Evolutionary conservation across 371 early-diverging fungal species (phyloP).

Genomic region (Ecytonucleospora hepatopenaei): DNA sequence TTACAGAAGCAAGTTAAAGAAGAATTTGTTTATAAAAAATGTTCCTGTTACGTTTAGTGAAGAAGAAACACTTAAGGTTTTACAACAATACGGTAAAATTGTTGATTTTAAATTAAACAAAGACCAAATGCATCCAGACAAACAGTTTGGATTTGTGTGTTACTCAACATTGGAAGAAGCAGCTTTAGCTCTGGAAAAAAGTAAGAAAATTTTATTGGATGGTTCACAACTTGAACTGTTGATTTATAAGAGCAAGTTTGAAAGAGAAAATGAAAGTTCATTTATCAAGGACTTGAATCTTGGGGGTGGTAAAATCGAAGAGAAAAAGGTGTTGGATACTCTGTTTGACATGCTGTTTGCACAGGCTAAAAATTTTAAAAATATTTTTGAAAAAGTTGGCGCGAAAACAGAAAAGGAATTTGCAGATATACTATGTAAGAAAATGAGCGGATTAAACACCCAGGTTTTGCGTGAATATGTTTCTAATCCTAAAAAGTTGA

Average conservation of each 20-base stretch:
- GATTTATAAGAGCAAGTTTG: slow-evolving; percentile 51
- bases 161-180: slow-evolving; percentile 52
- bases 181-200: slow-evolving; percentile 48
- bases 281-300: background rate
- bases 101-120: slow-evolving; percentile 32
- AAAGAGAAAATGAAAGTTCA: slow-evolving; percentile 31
- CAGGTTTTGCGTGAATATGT: background rate
- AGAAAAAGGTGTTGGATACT: background rate
- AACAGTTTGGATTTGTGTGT: slow-evolving; percentile 52
- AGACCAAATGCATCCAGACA: slow-evolving; percentile 24
- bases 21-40: slow-evolving; percentile 95
- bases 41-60: slow-evolving; percentile 67
- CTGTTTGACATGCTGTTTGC: background rate
- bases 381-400: slow-evolving; percentile 42
- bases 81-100: slow-evolving; percentile 65
- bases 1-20: slow-evolving; percentile 18
- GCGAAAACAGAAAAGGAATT: slow-evolving; percentile 47
- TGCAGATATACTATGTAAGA: slow-evolving; percentile 22
- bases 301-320: background rate
- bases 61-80: slow-evolving; percentile 69
- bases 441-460: background rate
- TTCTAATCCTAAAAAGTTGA: background rate
- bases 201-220: slow-evolving; percentile 42
- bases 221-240: slow-evolving; percentile 37
- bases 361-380: slow-evolving; percentile 20